Percentiles rank a stretch among this genome's conserved stretches.
Evolutionary conservation across 352 stramenopile species (phyloP).

Genomic region (Globisporangium uncinulatum): DNA sequence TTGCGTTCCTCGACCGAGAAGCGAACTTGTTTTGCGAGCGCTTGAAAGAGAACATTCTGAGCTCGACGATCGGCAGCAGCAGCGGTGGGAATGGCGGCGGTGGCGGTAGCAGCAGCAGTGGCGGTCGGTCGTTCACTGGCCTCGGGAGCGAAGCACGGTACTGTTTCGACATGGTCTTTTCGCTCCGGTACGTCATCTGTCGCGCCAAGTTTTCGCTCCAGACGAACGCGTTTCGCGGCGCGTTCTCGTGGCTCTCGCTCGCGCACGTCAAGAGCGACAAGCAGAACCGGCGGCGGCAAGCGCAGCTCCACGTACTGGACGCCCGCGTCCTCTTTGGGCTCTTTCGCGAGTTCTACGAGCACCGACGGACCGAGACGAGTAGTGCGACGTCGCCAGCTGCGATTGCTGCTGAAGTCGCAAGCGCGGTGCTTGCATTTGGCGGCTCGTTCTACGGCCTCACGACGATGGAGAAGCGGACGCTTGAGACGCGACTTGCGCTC

Average conservation of each 20-base stretch:
- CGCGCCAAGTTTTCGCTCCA: constrained; percentile 63
- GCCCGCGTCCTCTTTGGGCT: constrained; percentile 52
- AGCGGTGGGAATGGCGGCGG: constrained; percentile 43
- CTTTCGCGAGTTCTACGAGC: constrained; percentile 51
- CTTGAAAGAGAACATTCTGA: constrained; percentile 54
- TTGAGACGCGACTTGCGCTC: constrained; percentile 44
- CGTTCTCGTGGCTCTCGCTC: constrained; percentile 68
- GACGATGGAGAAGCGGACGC: constrained; percentile 44
- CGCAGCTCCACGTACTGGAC: constrained; percentile 64
- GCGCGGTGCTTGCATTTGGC: constrained; percentile 47
- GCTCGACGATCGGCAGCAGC: constrained; percentile 11
- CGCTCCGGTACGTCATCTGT: constrained; percentile 60
- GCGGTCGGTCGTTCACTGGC: constrained; percentile 47
- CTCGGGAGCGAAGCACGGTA: constrained; percentile 74
- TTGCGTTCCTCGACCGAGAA: constrained; percentile 65
- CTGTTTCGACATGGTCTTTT: constrained; percentile 80
- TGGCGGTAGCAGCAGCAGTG: constrained; percentile 53
- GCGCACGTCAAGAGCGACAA: constrained; percentile 72
- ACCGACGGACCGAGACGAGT: constrained; percentile 10
- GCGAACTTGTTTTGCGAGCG: constrained; percentile 70
- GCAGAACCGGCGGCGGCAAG: constrained; percentile 60
- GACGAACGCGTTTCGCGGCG: constrained; percentile 41
- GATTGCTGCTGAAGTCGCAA: constrained; percentile 35
- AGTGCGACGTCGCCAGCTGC: constrained; percentile 18
- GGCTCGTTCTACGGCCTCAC: constrained; percentile 64